phyloP scores from a whole-genome alignment of 2,329 filamentous ascomycete genomes.

The Aspergillus neotritici region DNA sequence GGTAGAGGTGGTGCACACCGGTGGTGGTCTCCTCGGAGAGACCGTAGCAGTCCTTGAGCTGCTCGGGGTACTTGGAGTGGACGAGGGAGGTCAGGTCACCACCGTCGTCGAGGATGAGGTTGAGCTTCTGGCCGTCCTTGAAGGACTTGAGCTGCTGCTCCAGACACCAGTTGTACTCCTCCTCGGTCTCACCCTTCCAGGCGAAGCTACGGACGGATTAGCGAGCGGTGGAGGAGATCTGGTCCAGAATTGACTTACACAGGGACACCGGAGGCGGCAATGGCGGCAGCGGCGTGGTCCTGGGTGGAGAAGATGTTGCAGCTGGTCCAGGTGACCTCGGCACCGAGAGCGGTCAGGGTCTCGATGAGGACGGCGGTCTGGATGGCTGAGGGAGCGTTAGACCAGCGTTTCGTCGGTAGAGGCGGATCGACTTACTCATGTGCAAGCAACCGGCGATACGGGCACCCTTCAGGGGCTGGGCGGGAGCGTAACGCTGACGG shows the following conservation, averaged over 20 bases:
- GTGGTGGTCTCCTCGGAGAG: constrained; percentile 99
- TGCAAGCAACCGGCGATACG: constrained; percentile 97
- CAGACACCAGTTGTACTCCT: constrained; percentile 99
- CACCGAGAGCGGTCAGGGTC: constrained; percentile 88
- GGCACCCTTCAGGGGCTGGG: constrained; percentile 91
- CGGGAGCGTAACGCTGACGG: constrained; percentile 79
- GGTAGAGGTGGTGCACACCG: constrained; percentile 98
- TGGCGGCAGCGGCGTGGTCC: constrained; percentile 96
- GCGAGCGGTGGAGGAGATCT: neutral
- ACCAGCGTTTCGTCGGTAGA: neutral
- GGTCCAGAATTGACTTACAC: constrained; percentile 51
- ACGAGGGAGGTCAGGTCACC: constrained; percentile 95
- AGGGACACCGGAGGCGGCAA: constrained; percentile 86
- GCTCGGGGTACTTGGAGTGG: constrained; percentile 97
- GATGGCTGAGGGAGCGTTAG: constrained; percentile 58
- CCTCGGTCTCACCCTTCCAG: constrained; percentile 92
- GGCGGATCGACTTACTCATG: constrained; percentile 63
- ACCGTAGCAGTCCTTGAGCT: constrained; percentile 97
- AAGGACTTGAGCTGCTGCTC: constrained; percentile 97
- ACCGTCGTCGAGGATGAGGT: constrained; percentile 98
- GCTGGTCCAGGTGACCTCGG: constrained; percentile 96
- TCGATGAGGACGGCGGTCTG: constrained; percentile 99
- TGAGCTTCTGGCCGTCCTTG: constrained; percentile 93
- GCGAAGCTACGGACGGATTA: constrained; percentile 48
- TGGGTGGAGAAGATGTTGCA: constrained; percentile 99